Evolutionary conservation across 169 alveolate genomes (phyloP), one percentile per base, ranked within the genome.

Genomic region (Cryptosporidium ubiquitum): DNA sequence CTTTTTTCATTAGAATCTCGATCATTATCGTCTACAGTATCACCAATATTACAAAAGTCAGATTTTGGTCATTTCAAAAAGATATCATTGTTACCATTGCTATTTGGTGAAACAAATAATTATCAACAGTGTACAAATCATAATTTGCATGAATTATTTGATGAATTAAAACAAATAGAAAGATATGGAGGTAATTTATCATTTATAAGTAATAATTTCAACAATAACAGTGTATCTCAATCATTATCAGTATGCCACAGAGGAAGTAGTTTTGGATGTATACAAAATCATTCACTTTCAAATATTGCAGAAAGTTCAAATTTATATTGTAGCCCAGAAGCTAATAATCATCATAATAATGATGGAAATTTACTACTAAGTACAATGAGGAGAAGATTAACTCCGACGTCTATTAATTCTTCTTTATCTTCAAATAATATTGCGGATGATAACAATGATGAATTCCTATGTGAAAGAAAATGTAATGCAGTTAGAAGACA

Each of bases 361-460:
- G 42, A 64, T 37, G 23, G n/a, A 31, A n/a, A 33, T 3, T 40
- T 23, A 20, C 37, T 58, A 26, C 16, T 20, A 20, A 39, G 33
- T 20, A 37, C 57, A 12, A 71, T 20, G 23, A 58, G 75, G 39
- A 79, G 89, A 47, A 58, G 52, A 31, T 42, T 79, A 47, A 79
- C 89, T 57, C 89, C 89, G 10, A 79, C 89, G 18, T 79, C 89
- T 9, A 79, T 79, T 9, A 79, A 79, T 58, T 79, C 89, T 18
- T 79, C 89, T 16, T 57, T 79, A n/a, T 79, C 89, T 31, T 79
- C 89, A 12, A 58, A 79, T 64, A 79, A 79, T 47, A 70, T 70
- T 47, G 12, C 12, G 9, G 89, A 39, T 39, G 60, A 79, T 12
- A 58, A 55, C 37, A 55, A 44, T 47, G 89, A 79, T 26, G 89